Base-by-base conservation (phyloP, 2,329 filamentous ascomycete species). In the Pyrenophora graminea region DNA sequence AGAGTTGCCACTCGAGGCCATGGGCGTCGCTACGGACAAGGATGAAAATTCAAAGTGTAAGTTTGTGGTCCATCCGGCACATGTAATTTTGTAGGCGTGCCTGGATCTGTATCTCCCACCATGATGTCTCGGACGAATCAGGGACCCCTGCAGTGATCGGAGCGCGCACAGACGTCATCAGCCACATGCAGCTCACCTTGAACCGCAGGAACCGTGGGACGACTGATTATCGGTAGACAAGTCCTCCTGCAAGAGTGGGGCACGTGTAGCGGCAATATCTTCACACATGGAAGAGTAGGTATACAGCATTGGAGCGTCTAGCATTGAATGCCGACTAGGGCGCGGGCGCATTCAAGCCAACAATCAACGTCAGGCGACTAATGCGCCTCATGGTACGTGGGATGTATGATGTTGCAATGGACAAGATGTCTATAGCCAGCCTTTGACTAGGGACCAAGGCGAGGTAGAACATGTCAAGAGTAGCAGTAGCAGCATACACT, bases 291-390 rank as follows among this genome's bases (percentile, higher is more conserved):
- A 32, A 10, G 31, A 21, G 15, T 19, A 27, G n/a, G 15, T 19
- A 27, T 25, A 12, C 25, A 4, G 43, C 25, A 25, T 13, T 27
- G 9, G 18, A 17, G 42, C 15, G n/a, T 27, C n/a, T 23, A 39
- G 34, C 25, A 13, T 9, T 21, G 18, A 10, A 27, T 43, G 38
- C 33, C 27, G 31, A 33, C 42, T 48, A 31, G 15, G 45, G 32
- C 21, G 21, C 36, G 25, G n/a, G n/a, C 23, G 31, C 38, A 37
- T 17, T 15, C 23, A 33, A 21, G 43, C 39, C 30, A 21, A 42
- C 50, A 56, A 48, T 51, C 36, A 45, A 53, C 39, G 48, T 54
- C 58, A 61, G 55, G 45, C 59, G 58, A 52, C 53, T 59, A 56
- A 58, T 53, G 55, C 50, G 48, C 43, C 40, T 59, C 50, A 45